Percentiles rank a stretch among this genome's conserved stretches.
Conservation (phyloP, 768 basidiomycete genomes). For the Rhodotorula babjevae region DNA sequence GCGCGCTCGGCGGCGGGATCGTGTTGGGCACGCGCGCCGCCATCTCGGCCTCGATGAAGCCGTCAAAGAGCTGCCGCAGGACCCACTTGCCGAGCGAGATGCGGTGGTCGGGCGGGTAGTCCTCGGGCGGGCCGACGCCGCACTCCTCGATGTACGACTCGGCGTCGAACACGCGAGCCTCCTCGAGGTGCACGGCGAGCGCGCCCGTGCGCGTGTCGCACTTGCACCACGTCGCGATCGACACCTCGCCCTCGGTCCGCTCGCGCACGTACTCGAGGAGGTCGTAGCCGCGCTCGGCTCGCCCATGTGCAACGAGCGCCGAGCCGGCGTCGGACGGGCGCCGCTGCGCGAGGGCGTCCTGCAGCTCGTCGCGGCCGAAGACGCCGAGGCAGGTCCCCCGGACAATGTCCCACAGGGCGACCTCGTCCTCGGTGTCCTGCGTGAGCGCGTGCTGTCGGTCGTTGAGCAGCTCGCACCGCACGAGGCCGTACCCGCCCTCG, state of each 20-base stretch:
- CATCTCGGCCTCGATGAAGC: slow-evolving; percentile 40
- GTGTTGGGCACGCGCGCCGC: slow-evolving; percentile 6
- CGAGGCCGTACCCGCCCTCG: slow-evolving; percentile 66
- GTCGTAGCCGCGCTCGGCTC: slow-evolving; percentile 50
- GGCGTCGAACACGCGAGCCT: slow-evolving; percentile 76
- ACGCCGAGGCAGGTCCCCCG: slow-evolving; percentile 68
- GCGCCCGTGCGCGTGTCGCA: slow-evolving; percentile 87
- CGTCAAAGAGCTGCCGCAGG: slow-evolving; percentile 41
- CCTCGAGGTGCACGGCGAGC: slow-evolving; percentile 77
- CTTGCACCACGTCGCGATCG: slow-evolving; percentile 69
- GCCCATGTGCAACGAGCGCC: background rate
- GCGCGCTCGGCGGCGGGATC: slow-evolving; percentile 7
- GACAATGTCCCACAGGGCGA: slow-evolving; percentile 89
- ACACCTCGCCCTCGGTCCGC: slow-evolving; percentile 89
- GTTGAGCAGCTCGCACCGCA: slow-evolving; percentile 74
- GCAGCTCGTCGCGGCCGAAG: slow-evolving; percentile 64
- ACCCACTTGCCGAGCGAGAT: slow-evolving; percentile 55
- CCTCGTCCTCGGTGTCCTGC: slow-evolving; percentile 78
- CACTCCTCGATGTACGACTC: slow-evolving; percentile 88
- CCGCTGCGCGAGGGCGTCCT: slow-evolving; percentile 46
- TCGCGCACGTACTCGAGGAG: slow-evolving; percentile 81
- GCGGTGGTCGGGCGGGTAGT: slow-evolving; percentile 71
- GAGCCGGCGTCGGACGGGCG: slow-evolving; percentile 13
- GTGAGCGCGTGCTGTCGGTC: slow-evolving; percentile 84
- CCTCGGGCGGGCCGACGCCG: slow-evolving; percentile 43